Evolutionary conservation across 345 rosid genomes (phyloP), one percentile per base, ranked within the genome.

Genomic region (Eucalyptus melliodora): DNA sequence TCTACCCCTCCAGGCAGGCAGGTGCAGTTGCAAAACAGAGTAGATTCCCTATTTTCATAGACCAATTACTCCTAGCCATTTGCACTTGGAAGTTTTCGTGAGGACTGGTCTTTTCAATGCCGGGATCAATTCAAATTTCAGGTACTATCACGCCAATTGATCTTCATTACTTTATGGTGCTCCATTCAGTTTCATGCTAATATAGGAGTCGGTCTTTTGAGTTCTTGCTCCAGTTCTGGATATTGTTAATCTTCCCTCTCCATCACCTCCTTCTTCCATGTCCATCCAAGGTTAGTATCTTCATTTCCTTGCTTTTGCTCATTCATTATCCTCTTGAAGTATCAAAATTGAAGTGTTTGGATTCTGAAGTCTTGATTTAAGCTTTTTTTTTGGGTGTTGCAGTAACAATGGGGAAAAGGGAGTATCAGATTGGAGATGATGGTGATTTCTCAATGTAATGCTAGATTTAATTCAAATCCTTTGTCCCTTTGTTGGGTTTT

Each of bases 41-140:
- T 6, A 37, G n/a, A 40, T 42, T 67, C 42, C 40, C 49, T 31
- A 47, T 67, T 65, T 49, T 86, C 50, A 19, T 65, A 50, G 7
- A 40, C 87, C 45, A 47, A 16, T 16, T 31, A 6, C 45, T 3
- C 83, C 40, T 37, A 42, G 23, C 51, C 49, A 34, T 67, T 87
- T 83, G 90, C 34, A 31, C 51, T 67, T 16, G 50, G n/a, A 50
- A 45, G 60, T 89, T 44, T 60, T 44, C 85, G 24, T 89, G 19
- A 50, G 37, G n/a, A 72, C 87, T 77, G 89, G 15, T 85, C 42
- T 86, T 89, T 86, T 87, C 60, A 89, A 97, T 97, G 99, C 99
- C 99, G 88, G 99, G 99, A 91, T 93, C 95, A 91, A 96, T 97
- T 92, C 94, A 94, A 91, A 97, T 97, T 90, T 95, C 98, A 95